phyloP scores from a whole-genome alignment of 2,329 filamentous ascomycete genomes.

The Cercospora zeina region DNA sequence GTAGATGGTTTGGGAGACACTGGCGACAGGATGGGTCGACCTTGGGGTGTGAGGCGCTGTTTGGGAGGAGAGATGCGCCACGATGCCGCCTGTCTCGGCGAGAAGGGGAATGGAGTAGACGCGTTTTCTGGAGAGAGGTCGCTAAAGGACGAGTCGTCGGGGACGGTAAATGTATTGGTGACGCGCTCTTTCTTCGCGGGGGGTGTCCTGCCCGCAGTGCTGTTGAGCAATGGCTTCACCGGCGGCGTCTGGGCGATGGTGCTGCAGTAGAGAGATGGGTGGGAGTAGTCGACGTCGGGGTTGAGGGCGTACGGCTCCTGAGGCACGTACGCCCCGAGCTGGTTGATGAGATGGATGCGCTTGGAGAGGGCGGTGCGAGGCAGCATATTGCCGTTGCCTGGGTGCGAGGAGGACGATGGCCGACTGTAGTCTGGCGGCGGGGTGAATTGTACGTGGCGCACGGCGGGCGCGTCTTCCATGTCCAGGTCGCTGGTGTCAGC shows the following conservation, averaged over 20 bases:
- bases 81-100: neutral
- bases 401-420: conserved; percentile 2
- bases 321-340: conserved; percentile 16
- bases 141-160: conserved; percentile 15
- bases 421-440: conserved; percentile 13
- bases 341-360: conserved; percentile 19
- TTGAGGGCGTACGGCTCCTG: conserved; percentile 10
- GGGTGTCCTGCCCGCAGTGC: neutral
- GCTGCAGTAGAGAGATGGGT: conserved; percentile 3
- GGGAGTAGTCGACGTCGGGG: conserved; percentile 18
- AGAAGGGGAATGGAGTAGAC: conserved; percentile 15
- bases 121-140: conserved; percentile 18
- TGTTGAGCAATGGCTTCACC: neutral
- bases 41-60: conserved; percentile 1
- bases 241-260: conserved; percentile 5
- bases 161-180: conserved; percentile 12
- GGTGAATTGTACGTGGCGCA: conserved; percentile 13
- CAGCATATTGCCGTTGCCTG: neutral
- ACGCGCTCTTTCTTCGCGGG: neutral
- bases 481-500: conserved; percentile 6
- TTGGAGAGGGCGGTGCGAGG: conserved; percentile 12
- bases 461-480: conserved; percentile 13
- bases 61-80: conserved; percentile 14
- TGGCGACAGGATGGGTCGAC: conserved; percentile 10
- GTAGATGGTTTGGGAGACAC: conserved; percentile 1